Evolutionary conservation across 768 basidiomycete genomes (phyloP).

Genomic region (Podaxis mareebaensis): DNA sequence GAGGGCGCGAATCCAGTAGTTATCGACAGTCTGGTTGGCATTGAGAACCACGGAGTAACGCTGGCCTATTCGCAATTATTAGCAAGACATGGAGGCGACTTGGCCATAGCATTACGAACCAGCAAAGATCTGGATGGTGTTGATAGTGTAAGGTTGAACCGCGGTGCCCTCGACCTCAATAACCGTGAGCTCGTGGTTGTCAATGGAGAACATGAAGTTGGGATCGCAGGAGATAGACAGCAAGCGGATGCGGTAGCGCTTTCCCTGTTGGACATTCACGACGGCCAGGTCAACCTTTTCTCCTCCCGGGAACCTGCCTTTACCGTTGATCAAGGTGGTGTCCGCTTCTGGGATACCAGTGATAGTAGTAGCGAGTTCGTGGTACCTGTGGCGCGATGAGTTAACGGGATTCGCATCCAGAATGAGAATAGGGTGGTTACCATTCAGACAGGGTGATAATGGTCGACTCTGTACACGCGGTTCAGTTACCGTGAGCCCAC

Average conservation of each 20-base stretch:
- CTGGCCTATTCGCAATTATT: constrained; percentile 28
- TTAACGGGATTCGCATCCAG: background rate
- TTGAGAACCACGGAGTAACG: constrained; percentile 41
- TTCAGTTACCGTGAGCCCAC: constrained; percentile 26
- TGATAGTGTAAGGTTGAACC: constrained; percentile 29
- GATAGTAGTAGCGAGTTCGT: constrained; percentile 22
- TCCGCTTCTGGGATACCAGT: constrained; percentile 25
- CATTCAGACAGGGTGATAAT: constrained; percentile 44
- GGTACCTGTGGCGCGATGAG: constrained; percentile 23
- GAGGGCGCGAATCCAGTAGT: constrained; percentile 37
- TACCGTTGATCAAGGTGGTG: constrained; percentile 40
- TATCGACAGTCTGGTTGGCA: constrained; percentile 36
- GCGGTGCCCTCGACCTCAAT: constrained; percentile 37
- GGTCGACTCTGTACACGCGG: constrained; percentile 31
- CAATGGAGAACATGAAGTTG: constrained; percentile 45
- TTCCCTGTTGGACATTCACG: constrained; percentile 32
- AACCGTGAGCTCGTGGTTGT: constrained; percentile 40
- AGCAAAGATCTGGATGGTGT: constrained; percentile 25
- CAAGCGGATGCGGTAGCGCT: constrained; percentile 32
- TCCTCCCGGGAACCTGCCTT: constrained; percentile 36
- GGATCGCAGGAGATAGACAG: constrained; percentile 28
- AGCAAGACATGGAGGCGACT: background rate
- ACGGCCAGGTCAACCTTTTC: constrained; percentile 31
- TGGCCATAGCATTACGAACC: background rate
- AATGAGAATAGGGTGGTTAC: constrained; percentile 13